Conservation (phyloP, 768 basidiomycete species). For the Tylopilus rubrobrunneus region DNA sequence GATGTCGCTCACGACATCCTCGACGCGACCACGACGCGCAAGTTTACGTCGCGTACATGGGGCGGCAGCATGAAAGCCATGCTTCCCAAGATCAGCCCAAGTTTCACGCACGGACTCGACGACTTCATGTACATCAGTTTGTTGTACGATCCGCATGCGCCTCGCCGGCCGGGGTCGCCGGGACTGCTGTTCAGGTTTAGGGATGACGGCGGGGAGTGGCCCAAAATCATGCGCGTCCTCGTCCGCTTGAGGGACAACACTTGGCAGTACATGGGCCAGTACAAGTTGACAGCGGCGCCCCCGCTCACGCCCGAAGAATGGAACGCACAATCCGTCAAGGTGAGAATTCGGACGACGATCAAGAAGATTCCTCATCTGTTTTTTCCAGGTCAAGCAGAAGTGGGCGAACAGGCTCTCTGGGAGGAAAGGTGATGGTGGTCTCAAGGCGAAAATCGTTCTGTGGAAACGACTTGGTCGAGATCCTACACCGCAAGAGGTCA, state of each 20-base stretch:
- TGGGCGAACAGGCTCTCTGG: slow-evolving; percentile 3
- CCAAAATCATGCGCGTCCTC: slow-evolving; percentile 12
- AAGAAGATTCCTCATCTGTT: background rate
- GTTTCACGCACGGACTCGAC: slow-evolving; percentile 10
- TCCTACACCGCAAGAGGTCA: slow-evolving; percentile 8
- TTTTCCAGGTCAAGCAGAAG: slow-evolving; percentile 7
- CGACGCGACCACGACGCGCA: slow-evolving; percentile 3
- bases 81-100: slow-evolving; percentile 5
- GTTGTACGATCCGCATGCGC: slow-evolving; percentile 7
- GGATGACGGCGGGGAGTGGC: slow-evolving; percentile 6
- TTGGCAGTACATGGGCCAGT: slow-evolving; percentile 15
- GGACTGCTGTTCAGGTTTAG: slow-evolving; percentile 8
- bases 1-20: slow-evolving; percentile 2
- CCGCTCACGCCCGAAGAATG: slow-evolving; percentile 6
- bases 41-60: slow-evolving; percentile 6
- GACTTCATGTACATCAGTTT: slow-evolving; percentile 13
- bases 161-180: slow-evolving; percentile 13
- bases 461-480: slow-evolving; percentile 5
- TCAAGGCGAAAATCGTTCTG: slow-evolving; percentile 9
- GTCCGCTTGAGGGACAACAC: slow-evolving; percentile 4
- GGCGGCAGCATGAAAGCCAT: slow-evolving; percentile 1
- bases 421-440: background rate
- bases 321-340: slow-evolving; percentile 2
- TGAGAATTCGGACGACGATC: background rate
- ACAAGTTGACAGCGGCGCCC: slow-evolving; percentile 8